These are phyloP conservation scores for Boechera retrofracta DNA, from an alignment of 345 rosid species.

Conservation along the genomic window DNA sequence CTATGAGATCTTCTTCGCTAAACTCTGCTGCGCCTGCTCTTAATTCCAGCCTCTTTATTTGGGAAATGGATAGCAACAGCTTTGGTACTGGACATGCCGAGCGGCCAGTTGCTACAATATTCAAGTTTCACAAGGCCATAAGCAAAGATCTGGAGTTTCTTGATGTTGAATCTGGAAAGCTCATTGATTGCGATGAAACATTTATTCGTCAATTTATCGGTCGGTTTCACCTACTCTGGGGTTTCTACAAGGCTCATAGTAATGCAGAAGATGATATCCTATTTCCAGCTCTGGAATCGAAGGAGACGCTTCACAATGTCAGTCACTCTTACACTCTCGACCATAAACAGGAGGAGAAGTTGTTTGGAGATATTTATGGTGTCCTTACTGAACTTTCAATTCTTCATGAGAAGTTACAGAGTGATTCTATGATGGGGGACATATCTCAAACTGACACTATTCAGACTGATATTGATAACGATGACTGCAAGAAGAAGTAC, in stretches of 20 bases:
- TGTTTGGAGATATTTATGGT: slow-evolving; percentile 80
- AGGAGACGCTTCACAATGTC: slow-evolving; percentile 92
- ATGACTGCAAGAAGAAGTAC: slow-evolving; percentile 57
- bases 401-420: slow-evolving; percentile 58
- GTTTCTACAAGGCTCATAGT: slow-evolving; percentile 92
- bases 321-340: slow-evolving; percentile 91
- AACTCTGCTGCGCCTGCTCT: slow-evolving; percentile 74
- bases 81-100: slow-evolving; percentile 51
- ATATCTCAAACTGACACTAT: slow-evolving; percentile 36
- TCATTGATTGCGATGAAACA: slow-evolving; percentile 66
- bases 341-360: slow-evolving; percentile 89
- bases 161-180: slow-evolving; percentile 89
- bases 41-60: slow-evolving; percentile 82
- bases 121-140: slow-evolving; percentile 92
- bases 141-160: slow-evolving; percentile 88
- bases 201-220: slow-evolving; percentile 79
- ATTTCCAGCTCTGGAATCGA: slow-evolving; percentile 91
- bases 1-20: slow-evolving; percentile 72
- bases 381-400: slow-evolving; percentile 71
- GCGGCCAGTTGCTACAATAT: slow-evolving; percentile 88
- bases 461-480: slow-evolving; percentile 36
- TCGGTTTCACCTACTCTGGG: slow-evolving; percentile 88
- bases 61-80: slow-evolving; percentile 72
- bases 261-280: slow-evolving; percentile 97
- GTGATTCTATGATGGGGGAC: slow-evolving; percentile 45